These are phyloP conservation scores for Nitzschia sp. DNA, from an alignment of 108 stramenopile genomes.

Conservation along the genomic window DNA sequence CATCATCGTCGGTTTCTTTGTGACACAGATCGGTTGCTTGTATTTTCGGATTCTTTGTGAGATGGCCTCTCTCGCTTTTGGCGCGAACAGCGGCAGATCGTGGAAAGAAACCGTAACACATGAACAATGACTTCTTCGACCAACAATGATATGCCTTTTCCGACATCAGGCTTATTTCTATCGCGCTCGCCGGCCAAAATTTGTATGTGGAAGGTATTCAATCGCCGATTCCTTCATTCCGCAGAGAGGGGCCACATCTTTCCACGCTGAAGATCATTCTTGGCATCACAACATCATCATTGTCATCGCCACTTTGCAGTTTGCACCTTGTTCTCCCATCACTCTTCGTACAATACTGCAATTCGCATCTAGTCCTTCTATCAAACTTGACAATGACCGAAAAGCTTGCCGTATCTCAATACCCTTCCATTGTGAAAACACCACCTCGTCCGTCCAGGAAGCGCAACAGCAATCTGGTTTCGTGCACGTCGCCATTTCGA, in stretches of 20 bases:
- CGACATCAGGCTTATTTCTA: no score
- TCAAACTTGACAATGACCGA: neutral
- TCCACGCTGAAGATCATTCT: no score
- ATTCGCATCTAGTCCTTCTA: neutral
- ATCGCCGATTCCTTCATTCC: neutral
- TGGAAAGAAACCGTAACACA: no score
- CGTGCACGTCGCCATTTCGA: conserved; percentile 30
- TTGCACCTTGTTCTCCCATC: neutral
- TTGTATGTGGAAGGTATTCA: neutral
- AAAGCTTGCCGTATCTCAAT: neutral
- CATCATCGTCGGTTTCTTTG: neutral
- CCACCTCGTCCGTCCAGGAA: conserved; percentile 29
- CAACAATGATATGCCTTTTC: no score
- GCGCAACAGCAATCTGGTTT: conserved; percentile 9
- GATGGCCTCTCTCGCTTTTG: no score
- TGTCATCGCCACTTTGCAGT: neutral
- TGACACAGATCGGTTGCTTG: neutral
- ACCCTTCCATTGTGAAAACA: conserved; percentile 21
- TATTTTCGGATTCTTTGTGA: neutral
- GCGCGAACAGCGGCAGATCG: no score
- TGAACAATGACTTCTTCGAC: neutral
- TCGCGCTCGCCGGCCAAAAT: neutral
- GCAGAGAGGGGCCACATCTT: conserved; percentile 1
- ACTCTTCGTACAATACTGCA: neutral
- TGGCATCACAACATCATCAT: no score